Conservation (phyloP, 345 rosid genomes). For the Crucihimalaya himalaica region DNA sequence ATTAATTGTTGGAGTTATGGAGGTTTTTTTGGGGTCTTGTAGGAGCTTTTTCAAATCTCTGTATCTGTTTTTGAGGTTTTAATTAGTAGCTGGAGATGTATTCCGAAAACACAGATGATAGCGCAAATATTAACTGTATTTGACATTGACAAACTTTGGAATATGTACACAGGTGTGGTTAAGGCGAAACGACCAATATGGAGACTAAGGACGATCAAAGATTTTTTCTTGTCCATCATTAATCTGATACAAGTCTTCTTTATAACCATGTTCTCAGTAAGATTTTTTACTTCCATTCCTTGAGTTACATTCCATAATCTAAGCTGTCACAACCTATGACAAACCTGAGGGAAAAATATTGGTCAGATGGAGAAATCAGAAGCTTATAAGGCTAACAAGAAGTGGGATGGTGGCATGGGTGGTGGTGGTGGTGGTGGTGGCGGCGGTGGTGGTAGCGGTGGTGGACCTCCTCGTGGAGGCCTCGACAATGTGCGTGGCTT, state of each 20-base stretch:
- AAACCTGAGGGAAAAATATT: background rate
- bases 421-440: constrained; percentile 92
- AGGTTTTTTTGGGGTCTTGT: background rate
- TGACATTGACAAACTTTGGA: background rate
- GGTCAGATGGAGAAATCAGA: constrained; percentile 85
- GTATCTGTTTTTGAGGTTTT: background rate
- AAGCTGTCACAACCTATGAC: background rate
- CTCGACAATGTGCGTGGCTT: constrained; percentile 60
- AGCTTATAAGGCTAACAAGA: constrained; percentile 67
- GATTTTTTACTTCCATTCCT: background rate
- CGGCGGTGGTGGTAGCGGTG: constrained; percentile 49
- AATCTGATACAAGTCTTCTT: constrained; percentile 38
- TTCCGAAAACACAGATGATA: background rate
- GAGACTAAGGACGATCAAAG: constrained; percentile 39
- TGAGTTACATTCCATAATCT: background rate
- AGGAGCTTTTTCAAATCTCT: background rate
- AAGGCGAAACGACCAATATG: constrained; percentile 35
- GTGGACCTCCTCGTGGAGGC: constrained; percentile 71
- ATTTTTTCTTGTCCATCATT: constrained; percentile 41
- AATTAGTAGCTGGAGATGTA: background rate
- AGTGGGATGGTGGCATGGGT: constrained; percentile 77
- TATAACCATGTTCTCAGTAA: constrained; percentile 39
- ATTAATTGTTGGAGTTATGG: background rate
- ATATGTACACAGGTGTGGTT: constrained; percentile 38
- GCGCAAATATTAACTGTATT: background rate